Percentiles rank a stretch among this genome's conserved stretches.
phyloP scores from a whole-genome alignment of 192 early-diverging fungal genomes.

The Coemansia sp. region DNA sequence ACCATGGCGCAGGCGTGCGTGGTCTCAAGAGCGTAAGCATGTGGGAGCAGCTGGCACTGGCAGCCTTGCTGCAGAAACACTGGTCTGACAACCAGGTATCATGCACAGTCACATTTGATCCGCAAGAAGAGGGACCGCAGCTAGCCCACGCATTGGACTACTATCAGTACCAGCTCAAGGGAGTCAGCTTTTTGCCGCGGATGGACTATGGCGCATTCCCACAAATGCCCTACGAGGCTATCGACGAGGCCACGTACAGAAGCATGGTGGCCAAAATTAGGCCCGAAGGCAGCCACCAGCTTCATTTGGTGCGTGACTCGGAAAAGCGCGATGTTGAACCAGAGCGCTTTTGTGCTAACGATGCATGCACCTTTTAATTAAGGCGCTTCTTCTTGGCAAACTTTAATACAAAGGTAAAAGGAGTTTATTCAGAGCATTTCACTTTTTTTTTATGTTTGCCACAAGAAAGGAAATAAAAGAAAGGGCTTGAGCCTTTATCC shows the following conservation, averaged over 20 bases:
- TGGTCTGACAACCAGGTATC: constrained; percentile 57
- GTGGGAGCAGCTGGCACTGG: constrained; percentile 55
- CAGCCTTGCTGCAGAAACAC: constrained; percentile 47
- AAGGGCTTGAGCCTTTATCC: background rate
- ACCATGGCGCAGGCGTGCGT: constrained; percentile 48
- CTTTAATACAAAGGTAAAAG: constrained; percentile 3
- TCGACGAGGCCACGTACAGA: constrained; percentile 29
- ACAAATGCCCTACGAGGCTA: constrained; percentile 56
- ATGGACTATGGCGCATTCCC: constrained; percentile 33
- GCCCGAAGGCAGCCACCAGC: background rate
- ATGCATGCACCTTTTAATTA: constrained; percentile 7
- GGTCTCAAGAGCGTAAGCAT: constrained; percentile 37
- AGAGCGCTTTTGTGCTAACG: constrained; percentile 14
- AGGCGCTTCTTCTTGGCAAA: constrained; percentile 1
- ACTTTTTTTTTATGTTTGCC: background rate
- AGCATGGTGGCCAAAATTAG: constrained; percentile 19
- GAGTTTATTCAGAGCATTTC: background rate
- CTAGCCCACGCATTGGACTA: constrained; percentile 42
- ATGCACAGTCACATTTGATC: constrained; percentile 54
- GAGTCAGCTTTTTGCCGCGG: constrained; percentile 49
- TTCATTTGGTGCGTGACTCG: constrained; percentile 7
- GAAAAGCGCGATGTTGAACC: constrained; percentile 12
- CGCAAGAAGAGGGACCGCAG: constrained; percentile 19
- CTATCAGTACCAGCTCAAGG: constrained; percentile 56
- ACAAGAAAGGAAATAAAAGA: constrained; percentile 1